Conservation (phyloP, 768 basidiomycete species). For the Inosperma sp. region DNA sequence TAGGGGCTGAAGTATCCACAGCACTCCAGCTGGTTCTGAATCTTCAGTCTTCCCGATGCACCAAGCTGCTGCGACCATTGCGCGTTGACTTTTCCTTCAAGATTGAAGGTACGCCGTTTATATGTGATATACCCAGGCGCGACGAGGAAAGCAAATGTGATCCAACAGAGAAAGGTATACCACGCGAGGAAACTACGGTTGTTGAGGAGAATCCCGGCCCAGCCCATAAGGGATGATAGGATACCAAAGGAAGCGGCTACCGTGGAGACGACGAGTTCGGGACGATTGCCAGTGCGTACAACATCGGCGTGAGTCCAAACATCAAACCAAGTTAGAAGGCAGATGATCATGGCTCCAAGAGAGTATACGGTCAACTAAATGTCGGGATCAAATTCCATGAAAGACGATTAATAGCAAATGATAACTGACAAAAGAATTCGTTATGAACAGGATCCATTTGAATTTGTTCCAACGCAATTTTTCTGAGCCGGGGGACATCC, state of each 20-base stretch:
- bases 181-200: slow-evolving; percentile 78
- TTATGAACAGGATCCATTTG: slow-evolving; percentile 73
- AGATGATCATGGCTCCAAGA: slow-evolving; percentile 54
- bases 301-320: slow-evolving; percentile 64
- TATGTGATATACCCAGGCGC: slow-evolving; percentile 78
- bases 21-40: slow-evolving; percentile 71
- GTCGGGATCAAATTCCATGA: neutral
- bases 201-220: slow-evolving; percentile 81
- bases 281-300: slow-evolving; percentile 60
- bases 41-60: slow-evolving; percentile 51
- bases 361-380: slow-evolving; percentile 52
- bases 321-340: slow-evolving; percentile 76
- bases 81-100: slow-evolving; percentile 74
- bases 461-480: slow-evolving; percentile 74
- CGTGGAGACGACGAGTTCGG: slow-evolving; percentile 68
- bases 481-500: slow-evolving; percentile 43
- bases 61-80: slow-evolving; percentile 66
- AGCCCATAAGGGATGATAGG: slow-evolving; percentile 68
- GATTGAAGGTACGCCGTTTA: slow-evolving; percentile 50
- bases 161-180: slow-evolving; percentile 75
- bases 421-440: slow-evolving; percentile 48
- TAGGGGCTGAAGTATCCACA: slow-evolving; percentile 81
- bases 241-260: slow-evolving; percentile 56
- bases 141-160: slow-evolving; percentile 67
- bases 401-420: neutral